Conservation (phyloP, 2,329 filamentous ascomycete genomes). For the Exophiala calicioides region DNA sequence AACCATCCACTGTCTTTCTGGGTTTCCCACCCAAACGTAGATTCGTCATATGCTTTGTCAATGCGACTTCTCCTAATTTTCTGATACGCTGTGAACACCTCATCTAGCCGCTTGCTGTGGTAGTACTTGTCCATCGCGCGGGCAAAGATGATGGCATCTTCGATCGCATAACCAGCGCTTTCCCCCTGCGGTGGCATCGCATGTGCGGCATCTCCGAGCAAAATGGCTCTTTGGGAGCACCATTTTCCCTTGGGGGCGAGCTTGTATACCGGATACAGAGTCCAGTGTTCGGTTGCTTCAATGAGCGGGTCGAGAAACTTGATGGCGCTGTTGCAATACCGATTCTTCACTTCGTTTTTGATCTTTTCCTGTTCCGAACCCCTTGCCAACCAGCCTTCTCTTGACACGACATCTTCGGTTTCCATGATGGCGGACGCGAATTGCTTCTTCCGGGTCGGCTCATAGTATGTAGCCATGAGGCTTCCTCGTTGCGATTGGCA, state of each 20-base stretch:
- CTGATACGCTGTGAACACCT: conserved; percentile 13
- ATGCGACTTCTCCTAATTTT: conserved; percentile 11
- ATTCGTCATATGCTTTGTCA: conserved; percentile 16
- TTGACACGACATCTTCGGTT: conserved; percentile 18
- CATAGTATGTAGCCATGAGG: conserved; percentile 19
- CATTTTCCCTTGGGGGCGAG: conserved; percentile 47
- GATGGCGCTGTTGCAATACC: conserved; percentile 44
- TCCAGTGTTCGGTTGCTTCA: conserved; percentile 43
- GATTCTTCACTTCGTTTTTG: conserved; percentile 42
- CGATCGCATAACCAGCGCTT: conserved; percentile 17
- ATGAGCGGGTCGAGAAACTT: conserved; percentile 42
- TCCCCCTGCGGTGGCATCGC: conserved; percentile 33
- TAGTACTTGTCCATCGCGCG: conserved; percentile 8
- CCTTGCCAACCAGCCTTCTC: conserved; percentile 21
- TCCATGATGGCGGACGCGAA: conserved; percentile 21
- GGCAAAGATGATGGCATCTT: conserved; percentile 20
- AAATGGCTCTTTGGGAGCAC: conserved; percentile 46
- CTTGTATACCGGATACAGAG: conserved; percentile 47
- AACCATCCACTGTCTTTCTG: conserved; percentile 24
- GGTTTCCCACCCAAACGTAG: conserved; percentile 20
- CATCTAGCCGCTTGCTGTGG: conserved; percentile 1
- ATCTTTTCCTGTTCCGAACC: conserved; percentile 47
- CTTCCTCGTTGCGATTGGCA: conserved; percentile 19
- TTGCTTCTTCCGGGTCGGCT: conserved; percentile 13
- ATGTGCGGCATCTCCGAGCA: conserved; percentile 50